Evolutionary conservation across 2,329 filamentous ascomycete genomes (phyloP), one percentile per base, ranked within the genome.

Genomic region (Xylariaceae sp.): DNA sequence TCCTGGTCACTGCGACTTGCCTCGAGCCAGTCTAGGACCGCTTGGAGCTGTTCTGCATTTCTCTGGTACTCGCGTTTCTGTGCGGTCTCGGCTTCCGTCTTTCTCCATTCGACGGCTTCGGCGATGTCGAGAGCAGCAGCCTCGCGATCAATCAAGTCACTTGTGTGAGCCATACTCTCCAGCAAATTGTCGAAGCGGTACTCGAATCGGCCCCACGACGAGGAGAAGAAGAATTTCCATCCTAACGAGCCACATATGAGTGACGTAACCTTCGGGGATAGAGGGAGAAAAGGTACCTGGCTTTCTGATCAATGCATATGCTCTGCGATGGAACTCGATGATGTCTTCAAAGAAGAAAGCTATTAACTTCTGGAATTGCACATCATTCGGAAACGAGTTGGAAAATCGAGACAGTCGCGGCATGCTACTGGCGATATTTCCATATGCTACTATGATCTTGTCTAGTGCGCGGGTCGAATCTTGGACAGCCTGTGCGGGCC

Each of bases 181-280:
- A 45, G 42, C 15, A 45, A 35, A 16, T 20, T n/a, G 3, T 20
- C 9, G n/a, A 45, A 35, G 5, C 42, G 29, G 21, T 45, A 11
- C 10, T 45, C 42, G 13, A 45, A 45, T 6, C 10, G 10, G 10
- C 42, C 42, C 29, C 42, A 35, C 4, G 15, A n/a, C 6, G 42
- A 45, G 2, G 18, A 18, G 10, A 45, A 45, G n/a, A 23, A 45
- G 11, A 45, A n/a, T 23, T 35, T 45, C 42, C 42, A n/a, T n/a
- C 41, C 20, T 45, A 7, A 30, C 7, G 27, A 30, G 8, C 7
- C 27, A 13, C 13, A 8, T 13, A 13, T 30, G 8, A 30, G 27
- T 30, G 8, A 7, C 7, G 27, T 8, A 7, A 30, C 27, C 8
- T 7, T 30, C n/a, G n/a, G n/a, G n/a, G n/a, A 30, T 30, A 8